Conservation (phyloP, 495 filamentous ascomycete genomes). For the Aspergillus diversus region DNA sequence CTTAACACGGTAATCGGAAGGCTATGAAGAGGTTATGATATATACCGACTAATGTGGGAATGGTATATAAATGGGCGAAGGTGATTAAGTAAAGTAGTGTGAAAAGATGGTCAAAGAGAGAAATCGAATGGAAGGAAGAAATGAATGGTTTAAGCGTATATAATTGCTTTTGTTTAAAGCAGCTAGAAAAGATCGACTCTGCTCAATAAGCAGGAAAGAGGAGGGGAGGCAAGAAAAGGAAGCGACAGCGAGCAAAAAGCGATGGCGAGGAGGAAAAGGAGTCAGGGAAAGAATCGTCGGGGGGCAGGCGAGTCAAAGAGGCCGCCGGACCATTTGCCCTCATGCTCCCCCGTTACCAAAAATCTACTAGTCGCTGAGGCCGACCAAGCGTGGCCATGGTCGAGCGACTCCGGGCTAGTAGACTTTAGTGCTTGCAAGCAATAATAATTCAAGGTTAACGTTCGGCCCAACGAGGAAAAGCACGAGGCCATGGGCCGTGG, state of each 20-base stretch:
- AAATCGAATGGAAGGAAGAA: constrained; percentile 13
- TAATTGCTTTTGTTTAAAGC: constrained; percentile 9
- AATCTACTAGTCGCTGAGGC: too few relatives aligned
- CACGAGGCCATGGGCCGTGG: neutral
- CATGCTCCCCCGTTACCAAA: too few relatives aligned
- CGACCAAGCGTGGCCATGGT: neutral
- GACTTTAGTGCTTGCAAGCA: neutral
- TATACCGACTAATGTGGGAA: constrained; percentile 9
- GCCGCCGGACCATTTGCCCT: neutral
- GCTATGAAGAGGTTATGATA: constrained; percentile 14
- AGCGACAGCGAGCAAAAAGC: constrained; percentile 14
- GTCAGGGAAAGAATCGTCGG: neutral
- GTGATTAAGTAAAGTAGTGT: constrained; percentile 10
- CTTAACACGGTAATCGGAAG: constrained; percentile 11
- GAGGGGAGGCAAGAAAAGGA: constrained; percentile 4
- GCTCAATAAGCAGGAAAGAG: constrained; percentile 14
- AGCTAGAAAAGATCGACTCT: constrained; percentile 22
- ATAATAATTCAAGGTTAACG: neutral
- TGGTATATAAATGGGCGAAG: constrained; percentile 19
- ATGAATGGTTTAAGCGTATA: constrained; percentile 5
- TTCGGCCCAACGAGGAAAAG: neutral
- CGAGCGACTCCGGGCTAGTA: neutral
- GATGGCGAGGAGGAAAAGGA: neutral
- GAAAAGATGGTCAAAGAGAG: constrained; percentile 15
- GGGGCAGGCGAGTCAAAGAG: constrained; percentile 5